These are phyloP conservation scores for Ajuga reptans DNA, from an alignment of 305 asterid genomes.

Conservation along the genomic window DNA sequence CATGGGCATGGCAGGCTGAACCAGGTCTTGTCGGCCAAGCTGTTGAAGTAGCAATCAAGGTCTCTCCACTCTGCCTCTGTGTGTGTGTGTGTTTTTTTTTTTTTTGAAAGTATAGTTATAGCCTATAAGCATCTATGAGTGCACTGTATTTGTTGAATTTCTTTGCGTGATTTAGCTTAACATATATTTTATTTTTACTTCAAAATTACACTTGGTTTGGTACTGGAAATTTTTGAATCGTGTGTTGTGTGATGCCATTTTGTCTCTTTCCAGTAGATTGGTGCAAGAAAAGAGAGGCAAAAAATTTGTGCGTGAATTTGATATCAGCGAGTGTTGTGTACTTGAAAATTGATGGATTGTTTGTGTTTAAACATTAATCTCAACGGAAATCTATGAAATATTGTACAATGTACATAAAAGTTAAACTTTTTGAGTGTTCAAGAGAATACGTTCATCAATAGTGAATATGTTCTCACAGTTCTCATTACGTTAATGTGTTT, in stretches of 20 bases:
- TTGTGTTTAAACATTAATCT: neutral
- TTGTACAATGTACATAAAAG: neutral
- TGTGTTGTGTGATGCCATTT: no score
- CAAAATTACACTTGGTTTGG: neutral
- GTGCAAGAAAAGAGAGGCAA: no score
- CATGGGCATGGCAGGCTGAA: slow-evolving; percentile 76
- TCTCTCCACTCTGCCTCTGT: slow-evolving; percentile 6
- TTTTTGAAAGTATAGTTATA: neutral
- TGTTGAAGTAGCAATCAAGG: slow-evolving; percentile 64
- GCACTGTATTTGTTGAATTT: neutral
- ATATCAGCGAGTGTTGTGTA: no score
- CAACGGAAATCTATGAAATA: neutral
- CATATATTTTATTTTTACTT: neutral
- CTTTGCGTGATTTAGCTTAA: neutral
- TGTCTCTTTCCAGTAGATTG: no score
- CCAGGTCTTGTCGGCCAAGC: slow-evolving; percentile 63
- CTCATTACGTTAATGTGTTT: neutral
- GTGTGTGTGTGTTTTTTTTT: neutral
- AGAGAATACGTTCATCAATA: neutral
- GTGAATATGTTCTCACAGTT: neutral
- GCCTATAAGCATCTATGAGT: neutral
- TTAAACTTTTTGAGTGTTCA: neutral
- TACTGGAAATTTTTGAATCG: neutral
- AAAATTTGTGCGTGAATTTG: no score
- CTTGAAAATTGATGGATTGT: neutral